A percentile compares a stretch with the other conserved stretches of the same genome.
Conservation (phyloP, 495 filamentous ascomycete species). For the Hypoxylon rickii region DNA sequence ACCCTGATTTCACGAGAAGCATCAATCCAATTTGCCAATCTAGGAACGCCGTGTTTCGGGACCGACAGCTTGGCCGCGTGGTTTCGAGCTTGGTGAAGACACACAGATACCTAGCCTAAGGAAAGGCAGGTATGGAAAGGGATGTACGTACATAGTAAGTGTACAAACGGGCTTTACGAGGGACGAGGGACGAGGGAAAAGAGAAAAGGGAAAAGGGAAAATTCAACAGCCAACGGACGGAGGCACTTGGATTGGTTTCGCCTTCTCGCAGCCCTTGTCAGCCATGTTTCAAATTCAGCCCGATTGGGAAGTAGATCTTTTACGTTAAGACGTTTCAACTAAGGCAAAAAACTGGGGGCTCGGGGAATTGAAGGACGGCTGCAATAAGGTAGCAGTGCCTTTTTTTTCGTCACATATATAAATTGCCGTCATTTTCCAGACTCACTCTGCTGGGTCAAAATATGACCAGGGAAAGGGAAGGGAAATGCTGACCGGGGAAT, state of each 20-base stretch:
- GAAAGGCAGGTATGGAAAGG: neutral
- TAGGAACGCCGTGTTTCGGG: constrained; percentile 31
- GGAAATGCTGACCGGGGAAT: no score
- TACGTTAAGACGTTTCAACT: constrained; percentile 41
- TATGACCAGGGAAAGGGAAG: constrained; percentile 1
- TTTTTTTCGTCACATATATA: constrained; percentile 31
- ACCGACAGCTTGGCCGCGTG: constrained; percentile 19
- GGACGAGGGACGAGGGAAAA: no score
- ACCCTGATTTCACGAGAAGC: constrained; percentile 11
- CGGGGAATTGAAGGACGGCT: constrained; percentile 39
- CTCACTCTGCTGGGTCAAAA: constrained; percentile 22
- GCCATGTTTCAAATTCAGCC: constrained; percentile 36
- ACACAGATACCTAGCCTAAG: neutral
- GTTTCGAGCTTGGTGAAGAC: constrained; percentile 14
- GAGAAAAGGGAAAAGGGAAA: no score
- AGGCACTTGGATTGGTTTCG: no score
- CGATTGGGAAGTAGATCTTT: constrained; percentile 41
- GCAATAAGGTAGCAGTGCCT: constrained; percentile 40
- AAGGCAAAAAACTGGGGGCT: constrained; percentile 35
- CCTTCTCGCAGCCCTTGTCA: constrained; percentile 37
- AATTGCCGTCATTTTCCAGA: constrained; percentile 26
- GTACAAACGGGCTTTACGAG: neutral
- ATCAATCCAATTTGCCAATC: neutral
- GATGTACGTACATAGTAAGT: neutral
- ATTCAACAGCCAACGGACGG: no score